Evolutionary conservation across 1,284 basidiomycete genomes (phyloP), one percentile per base, ranked within the genome.

Genomic region (Abortiporus biennis): DNA sequence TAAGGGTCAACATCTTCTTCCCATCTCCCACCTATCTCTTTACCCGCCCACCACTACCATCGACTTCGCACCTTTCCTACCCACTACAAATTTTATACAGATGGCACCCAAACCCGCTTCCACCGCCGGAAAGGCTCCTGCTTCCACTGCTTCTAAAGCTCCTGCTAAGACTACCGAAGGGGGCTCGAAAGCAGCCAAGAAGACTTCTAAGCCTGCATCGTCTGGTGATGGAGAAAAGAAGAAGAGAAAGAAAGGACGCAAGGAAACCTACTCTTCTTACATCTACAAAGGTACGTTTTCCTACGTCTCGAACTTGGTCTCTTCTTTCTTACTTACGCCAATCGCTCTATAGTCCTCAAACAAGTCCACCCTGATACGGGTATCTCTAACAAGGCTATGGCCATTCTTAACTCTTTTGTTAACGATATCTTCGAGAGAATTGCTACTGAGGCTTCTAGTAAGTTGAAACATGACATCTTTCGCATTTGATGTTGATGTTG

Each of bases 331-430:
- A 38, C 23, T 19, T 17, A 17, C 44, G 27, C 24, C 15, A 11
- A 24, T 35, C 35, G 16, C 40, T 33, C 23, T 47, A 11, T 47
- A 88, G 87, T 91, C 50, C 72, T 92, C 49, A 92, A 85, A 68
- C 88, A 92, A 63, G 92, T 96, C 47, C 92, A 96, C 74, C 93
- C 92, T 44, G 93, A 96, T 63, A 95, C 90, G 51, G 93, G 93
- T 80, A 94, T 95, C 66, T 86, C 88, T 48, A 95, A 94, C 81
- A 96, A 94, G 75, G 92, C 92, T 32, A 96, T 96, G 92, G 80
- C 85, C 45, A 89, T 96, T 59, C 69, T 96, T 36, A 95, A 95
- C 78, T 90, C 85, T 44, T 93, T 92, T 50, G 89, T 93, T 57
- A 90, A 90, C 53, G 90, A 93, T 55, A 90, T 95, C 66, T 95